Conservation (phyloP, 768 basidiomycete species). For the Tephrocybe sp. region DNA sequence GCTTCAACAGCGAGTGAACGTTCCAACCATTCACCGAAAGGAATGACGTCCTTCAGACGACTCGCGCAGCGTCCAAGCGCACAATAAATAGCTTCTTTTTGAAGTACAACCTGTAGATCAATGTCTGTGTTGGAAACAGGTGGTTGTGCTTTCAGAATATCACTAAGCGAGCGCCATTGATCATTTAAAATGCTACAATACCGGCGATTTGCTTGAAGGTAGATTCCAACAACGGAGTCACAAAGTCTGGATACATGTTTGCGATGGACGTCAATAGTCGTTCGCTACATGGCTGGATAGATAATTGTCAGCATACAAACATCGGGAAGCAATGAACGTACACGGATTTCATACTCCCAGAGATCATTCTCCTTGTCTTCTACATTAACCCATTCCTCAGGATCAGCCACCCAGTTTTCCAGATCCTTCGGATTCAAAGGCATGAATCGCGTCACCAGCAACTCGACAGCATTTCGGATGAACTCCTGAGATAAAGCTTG, state of each 20-base stretch:
- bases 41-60: conserved; percentile 58
- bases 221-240: conserved; percentile 60
- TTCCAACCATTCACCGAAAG: conserved; percentile 70
- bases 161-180: background rate
- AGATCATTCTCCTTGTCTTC: conserved; percentile 89
- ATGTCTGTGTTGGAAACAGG: conserved; percentile 23
- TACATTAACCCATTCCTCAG: conserved; percentile 91
- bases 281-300: conserved; percentile 81
- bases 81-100: conserved; percentile 87
- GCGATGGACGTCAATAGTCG: conserved; percentile 83
- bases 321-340: conserved; percentile 30
- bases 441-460: conserved; percentile 83
- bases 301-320: background rate
- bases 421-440: conserved; percentile 81
- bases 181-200: conserved; percentile 28
- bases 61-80: conserved; percentile 81
- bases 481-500: conserved; percentile 65
- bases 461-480: conserved; percentile 67
- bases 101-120: conserved; percentile 59
- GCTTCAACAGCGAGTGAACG: conserved; percentile 59
- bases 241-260: conserved; percentile 64
- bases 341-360: conserved; percentile 92
- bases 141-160: conserved; percentile 34
- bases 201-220: conserved; percentile 63
- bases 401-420: conserved; percentile 80